These are phyloP conservation scores for Nepenthes gracilis DNA, from an alignment of 148 eudicot genomes.

Conservation along the genomic window DNA sequence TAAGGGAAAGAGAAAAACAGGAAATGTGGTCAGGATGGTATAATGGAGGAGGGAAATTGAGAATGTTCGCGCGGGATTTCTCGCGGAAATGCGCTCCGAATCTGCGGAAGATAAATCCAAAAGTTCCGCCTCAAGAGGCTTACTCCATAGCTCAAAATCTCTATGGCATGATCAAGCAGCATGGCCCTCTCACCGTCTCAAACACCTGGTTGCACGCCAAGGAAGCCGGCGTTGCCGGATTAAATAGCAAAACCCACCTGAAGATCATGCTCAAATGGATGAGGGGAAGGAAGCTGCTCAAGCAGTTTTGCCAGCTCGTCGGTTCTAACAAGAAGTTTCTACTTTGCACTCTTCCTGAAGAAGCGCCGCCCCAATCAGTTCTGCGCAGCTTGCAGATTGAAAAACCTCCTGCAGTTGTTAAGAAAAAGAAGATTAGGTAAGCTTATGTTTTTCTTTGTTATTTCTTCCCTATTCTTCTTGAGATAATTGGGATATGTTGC, in stretches of 20 bases:
- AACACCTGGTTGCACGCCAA: conserved; percentile 17
- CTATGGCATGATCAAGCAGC: conserved; percentile 13
- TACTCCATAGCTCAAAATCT: conserved; percentile 23
- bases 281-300: conserved; percentile 38
- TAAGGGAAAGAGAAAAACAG: too few relatives aligned
- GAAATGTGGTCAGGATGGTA: too few relatives aligned
- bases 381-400: too few relatives aligned
- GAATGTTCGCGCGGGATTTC: not conserved
- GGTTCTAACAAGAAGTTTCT: conserved; percentile 23
- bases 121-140: conserved; percentile 25
- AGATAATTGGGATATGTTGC: too few relatives aligned
- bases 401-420: too few relatives aligned
- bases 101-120: conserved; percentile 7
- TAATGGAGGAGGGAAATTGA: not conserved
- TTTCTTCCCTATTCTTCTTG: too few relatives aligned
- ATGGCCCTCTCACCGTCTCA: conserved; percentile 17
- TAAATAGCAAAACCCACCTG: conserved; percentile 66
- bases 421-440: too few relatives aligned
- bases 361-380: not conserved
- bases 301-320: conserved; percentile 41
- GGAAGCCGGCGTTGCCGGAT: conserved; percentile 52
- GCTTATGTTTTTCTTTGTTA: too few relatives aligned
- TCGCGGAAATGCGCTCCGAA: not conserved
- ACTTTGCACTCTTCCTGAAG: not conserved
- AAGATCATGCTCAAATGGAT: conserved; percentile 76